These are phyloP conservation scores for Nematodospora anomalae DNA, from an alignment of 1,139 yeast genomes.

Conservation along the genomic window DNA sequence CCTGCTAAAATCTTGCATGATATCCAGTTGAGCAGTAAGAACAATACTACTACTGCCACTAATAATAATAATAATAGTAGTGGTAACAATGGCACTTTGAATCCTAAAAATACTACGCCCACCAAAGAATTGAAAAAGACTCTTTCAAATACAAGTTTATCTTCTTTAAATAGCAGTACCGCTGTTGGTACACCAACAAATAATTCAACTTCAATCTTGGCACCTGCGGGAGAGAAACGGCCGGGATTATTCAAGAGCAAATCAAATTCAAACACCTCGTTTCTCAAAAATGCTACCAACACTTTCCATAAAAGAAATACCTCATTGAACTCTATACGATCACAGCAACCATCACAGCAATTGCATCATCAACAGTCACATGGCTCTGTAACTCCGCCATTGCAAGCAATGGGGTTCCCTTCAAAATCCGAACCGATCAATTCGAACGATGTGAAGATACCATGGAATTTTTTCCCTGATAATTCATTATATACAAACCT, in stretches of 20 bases:
- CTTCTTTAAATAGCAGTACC: neutral
- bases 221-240: slow-evolving; percentile 19
- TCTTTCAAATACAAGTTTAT: slow-evolving; percentile 18
- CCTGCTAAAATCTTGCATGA: slow-evolving; percentile 23
- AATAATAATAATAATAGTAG: slow-evolving; percentile 3
- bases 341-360: slow-evolving; percentile 1
- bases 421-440: slow-evolving; percentile 5
- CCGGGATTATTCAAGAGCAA: slow-evolving; percentile 37
- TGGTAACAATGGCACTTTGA: slow-evolving; percentile 11
- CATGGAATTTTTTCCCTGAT: slow-evolving; percentile 49
- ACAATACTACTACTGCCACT: too few species aligned
- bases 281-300: slow-evolving; percentile 13
- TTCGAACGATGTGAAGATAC: slow-evolving; percentile 34
- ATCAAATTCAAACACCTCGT: slow-evolving; percentile 22
- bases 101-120: slow-evolving; percentile 25
- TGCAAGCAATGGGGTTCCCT: slow-evolving; percentile 1
- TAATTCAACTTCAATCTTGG: neutral
- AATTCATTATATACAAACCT: slow-evolving; percentile 35
- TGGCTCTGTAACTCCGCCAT: slow-evolving; percentile 10
- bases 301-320: slow-evolving; percentile 21
- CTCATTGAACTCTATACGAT: slow-evolving; percentile 14
- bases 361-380: slow-evolving; percentile 1
- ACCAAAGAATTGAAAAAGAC: slow-evolving; percentile 26
- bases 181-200: neutral
- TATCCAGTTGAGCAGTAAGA: slow-evolving; percentile 4